phyloP scores from a whole-genome alignment of 192 early-diverging fungal species.

The Lunasporangiospora selenospora region DNA sequence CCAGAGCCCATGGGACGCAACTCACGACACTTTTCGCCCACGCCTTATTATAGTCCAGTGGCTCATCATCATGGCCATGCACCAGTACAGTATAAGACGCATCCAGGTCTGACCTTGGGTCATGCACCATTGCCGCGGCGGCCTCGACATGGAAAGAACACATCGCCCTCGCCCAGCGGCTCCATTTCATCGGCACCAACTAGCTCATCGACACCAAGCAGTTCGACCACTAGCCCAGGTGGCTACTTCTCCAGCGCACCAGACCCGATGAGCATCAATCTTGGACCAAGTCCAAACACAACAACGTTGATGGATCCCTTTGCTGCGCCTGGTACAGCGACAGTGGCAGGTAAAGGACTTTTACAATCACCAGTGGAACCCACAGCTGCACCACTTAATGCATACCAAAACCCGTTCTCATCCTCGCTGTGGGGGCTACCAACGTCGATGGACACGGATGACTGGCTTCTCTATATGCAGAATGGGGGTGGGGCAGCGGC shows the following conservation, averaged over 20 bases:
- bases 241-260: slow-evolving; percentile 11
- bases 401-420: slow-evolving; percentile 39
- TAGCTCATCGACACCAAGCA: not conserved
- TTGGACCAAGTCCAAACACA: not conserved
- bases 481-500: slow-evolving; percentile 1
- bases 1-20: slow-evolving; percentile 27
- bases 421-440: slow-evolving; percentile 41
- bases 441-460: slow-evolving; percentile 37
- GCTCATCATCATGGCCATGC: slow-evolving; percentile 15
- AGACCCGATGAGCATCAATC: not conserved
- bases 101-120: slow-evolving; percentile 35
- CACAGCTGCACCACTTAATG: not conserved
- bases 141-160: slow-evolving; percentile 29
- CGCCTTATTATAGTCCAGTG: slow-evolving; percentile 30
- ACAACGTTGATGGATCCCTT: slow-evolving; percentile 10
- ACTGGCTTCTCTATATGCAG: slow-evolving; percentile 47
- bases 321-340: slow-evolving; percentile 26
- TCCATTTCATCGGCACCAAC: not conserved
- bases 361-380: slow-evolving; percentile 8
- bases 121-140: slow-evolving; percentile 33
- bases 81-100: slow-evolving; percentile 9
- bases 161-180: slow-evolving; percentile 17
- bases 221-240: slow-evolving; percentile 2
- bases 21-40: slow-evolving; percentile 39
- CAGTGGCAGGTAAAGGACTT: not conserved